A percentile compares a stretch with the other conserved stretches of the same genome.
phyloP scores from a whole-genome alignment of 805 yeast species.

The Brettanomyces naardenensis region DNA sequence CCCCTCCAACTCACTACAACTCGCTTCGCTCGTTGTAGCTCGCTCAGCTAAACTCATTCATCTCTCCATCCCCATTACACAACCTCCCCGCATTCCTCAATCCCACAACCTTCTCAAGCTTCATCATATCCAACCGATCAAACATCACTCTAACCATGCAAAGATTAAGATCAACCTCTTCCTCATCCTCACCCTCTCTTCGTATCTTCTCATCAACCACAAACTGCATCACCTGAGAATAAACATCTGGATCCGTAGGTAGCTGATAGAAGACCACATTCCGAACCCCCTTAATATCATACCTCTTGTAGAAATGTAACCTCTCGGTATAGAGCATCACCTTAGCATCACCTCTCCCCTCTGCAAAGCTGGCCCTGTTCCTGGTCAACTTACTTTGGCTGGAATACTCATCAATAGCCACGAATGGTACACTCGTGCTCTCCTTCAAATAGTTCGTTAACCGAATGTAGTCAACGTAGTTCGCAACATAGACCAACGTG shows the following conservation, averaged over 20 bases:
- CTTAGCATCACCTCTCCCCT: conserved; percentile 27
- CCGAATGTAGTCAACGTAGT: conserved; percentile 79
- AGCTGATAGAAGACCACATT: conserved; percentile 74
- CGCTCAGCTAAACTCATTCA: conserved; percentile 66
- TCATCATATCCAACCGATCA: conserved; percentile 72
- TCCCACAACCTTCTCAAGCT: conserved; percentile 82
- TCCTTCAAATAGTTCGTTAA: conserved; percentile 61
- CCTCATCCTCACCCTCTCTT: conserved; percentile 13
- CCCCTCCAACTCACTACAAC: too few relatives aligned
- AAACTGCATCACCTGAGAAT: conserved; percentile 64
- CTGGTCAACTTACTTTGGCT: conserved; percentile 62
- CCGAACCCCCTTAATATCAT: conserved; percentile 77
- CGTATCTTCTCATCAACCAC: conserved; percentile 44
- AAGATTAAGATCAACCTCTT: conserved; percentile 24
- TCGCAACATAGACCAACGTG: conserved; percentile 71
- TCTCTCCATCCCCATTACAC: conserved; percentile 63
- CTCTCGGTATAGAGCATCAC: conserved; percentile 88
- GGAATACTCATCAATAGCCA: conserved; percentile 78
- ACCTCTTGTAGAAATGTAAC: conserved; percentile 85
- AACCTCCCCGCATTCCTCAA: conserved; percentile 59
- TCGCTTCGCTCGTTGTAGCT: too few relatives aligned
- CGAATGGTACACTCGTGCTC: conserved; percentile 57
- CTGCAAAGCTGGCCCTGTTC: conserved; percentile 60
- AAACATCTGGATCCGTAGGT: conserved; percentile 81
- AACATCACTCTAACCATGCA: conserved; percentile 50